Percentiles rank a stretch among this genome's conserved stretches.
phyloP scores from a whole-genome alignment of 2,329 filamentous ascomycete genomes.

The Aspergillus hortae region DNA sequence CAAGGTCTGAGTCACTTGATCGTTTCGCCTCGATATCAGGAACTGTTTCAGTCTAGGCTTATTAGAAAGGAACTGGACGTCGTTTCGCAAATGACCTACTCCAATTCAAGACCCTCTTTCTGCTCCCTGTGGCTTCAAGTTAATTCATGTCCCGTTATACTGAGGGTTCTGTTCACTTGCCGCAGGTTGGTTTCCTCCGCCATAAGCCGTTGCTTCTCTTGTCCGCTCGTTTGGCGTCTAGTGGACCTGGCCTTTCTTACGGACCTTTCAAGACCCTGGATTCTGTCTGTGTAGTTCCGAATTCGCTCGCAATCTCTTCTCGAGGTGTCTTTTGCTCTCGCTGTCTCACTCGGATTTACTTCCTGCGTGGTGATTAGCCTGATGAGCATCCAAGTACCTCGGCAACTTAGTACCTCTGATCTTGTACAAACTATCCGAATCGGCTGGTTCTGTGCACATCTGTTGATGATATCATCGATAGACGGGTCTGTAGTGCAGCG shows the following conservation, averaged over 20 bases:
- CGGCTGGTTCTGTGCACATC: constrained; percentile 6
- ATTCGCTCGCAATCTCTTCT: neutral
- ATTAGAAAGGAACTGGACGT: neutral
- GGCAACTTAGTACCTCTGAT: constrained; percentile 11
- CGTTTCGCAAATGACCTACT: constrained; percentile 2
- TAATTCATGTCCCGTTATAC: neutral
- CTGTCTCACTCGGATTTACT: constrained; percentile 10
- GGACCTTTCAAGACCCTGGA: neutral
- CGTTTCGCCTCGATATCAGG: constrained; percentile 9
- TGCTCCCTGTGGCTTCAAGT: constrained; percentile 3
- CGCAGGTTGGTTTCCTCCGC: neutral
- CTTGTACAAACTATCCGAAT: constrained; percentile 18
- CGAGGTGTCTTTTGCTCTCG: neutral
- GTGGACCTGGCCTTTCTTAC: neutral
- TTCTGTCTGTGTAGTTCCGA: neutral
- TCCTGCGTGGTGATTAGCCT: constrained; percentile 1
- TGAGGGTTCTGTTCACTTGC: neutral
- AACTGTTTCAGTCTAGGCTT: neutral
- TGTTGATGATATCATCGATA: constrained; percentile 11
- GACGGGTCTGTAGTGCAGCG: constrained; percentile 17
- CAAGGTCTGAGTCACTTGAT: neutral
- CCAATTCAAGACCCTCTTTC: constrained; percentile 2
- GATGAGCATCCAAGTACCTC: neutral
- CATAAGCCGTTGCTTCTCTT: neutral
- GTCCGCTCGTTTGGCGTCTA: constrained; percentile 1